phyloP scores from a whole-genome alignment of 768 basidiomycete genomes.

The Cystobasidium tubakii region DNA sequence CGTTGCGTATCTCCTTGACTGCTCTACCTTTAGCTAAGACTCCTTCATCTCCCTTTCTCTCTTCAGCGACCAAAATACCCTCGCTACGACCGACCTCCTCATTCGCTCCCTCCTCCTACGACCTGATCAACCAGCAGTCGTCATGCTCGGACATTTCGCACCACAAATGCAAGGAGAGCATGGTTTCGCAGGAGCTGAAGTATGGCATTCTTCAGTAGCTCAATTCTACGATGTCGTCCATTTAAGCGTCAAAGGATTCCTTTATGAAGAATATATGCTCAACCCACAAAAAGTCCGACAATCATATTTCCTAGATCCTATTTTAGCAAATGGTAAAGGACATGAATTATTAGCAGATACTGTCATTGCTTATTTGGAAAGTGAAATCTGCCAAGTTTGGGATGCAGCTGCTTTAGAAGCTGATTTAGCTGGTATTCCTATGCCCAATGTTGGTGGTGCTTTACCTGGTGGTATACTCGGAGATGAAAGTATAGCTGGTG shows the following conservation, averaged over 20 bases:
- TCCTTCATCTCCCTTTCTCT: slow-evolving; percentile 13
- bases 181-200: slow-evolving; percentile 84
- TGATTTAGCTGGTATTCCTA: slow-evolving; percentile 42
- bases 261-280: slow-evolving; percentile 75
- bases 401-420: slow-evolving; percentile 46
- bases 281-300: slow-evolving; percentile 60
- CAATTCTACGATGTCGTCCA: slow-evolving; percentile 98
- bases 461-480: slow-evolving; percentile 28
- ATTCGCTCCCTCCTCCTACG: slow-evolving; percentile 84
- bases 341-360: slow-evolving; percentile 85
- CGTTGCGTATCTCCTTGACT: too few relatives aligned
- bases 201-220: slow-evolving; percentile 80
- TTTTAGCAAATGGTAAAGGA: slow-evolving; percentile 72
- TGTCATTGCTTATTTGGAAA: slow-evolving; percentile 82
- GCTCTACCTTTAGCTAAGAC: not conserved
- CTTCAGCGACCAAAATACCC: slow-evolving; percentile 62
- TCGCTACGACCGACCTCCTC: slow-evolving; percentile 80
- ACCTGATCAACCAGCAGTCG: slow-evolving; percentile 81
- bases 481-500: slow-evolving; percentile 37
- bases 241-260: slow-evolving; percentile 71
- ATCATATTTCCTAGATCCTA: slow-evolving; percentile 71
- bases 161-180: slow-evolving; percentile 71
- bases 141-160: slow-evolving; percentile 91
- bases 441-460: slow-evolving; percentile 35
- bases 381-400: slow-evolving; percentile 84